Evolutionary conservation across 2,329 filamentous ascomycete species (phyloP), one percentile per base, ranked within the genome.

Genomic region (Fusarium burgessii): DNA sequence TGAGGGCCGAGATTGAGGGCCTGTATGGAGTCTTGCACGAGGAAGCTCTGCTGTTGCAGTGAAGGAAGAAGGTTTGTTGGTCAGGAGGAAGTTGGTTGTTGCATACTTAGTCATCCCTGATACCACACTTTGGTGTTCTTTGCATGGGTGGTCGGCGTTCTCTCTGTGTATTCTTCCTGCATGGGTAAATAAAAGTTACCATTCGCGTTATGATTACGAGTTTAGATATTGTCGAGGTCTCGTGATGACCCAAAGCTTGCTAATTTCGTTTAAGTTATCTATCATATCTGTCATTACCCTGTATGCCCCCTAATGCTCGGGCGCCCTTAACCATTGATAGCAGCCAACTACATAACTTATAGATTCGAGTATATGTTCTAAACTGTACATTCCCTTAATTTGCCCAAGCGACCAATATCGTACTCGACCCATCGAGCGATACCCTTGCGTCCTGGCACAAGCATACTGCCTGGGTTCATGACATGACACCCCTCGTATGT

Each of bases 401-500:
- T 87, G 3, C 92, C 92, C 60, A 87, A 85, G 52, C 84, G 87
- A 29, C 89, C 86, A 45, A 93, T 80, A 80, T 93, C 92, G 83
- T 95, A 98, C 82, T 98, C 96, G 3, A 95, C 86, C 95, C 96
- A 98, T 68, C 91, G 87, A 9, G 90, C 92, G 10, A 91, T 88
- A 7, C 90, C 90, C 70, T 89, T 88, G 57, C 90, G 86, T 1
- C 91, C 91, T 1, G 88, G 84, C 0, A 93, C 90, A 27, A 97
- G 86, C 52, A 99, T 81, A 51, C 88, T 86, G 9, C 94, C 94
- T 0, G 96, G 95, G 79, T 99, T 99, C 88, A 99, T 91, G 36
- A 98, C 95, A 82, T 96, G 93, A 77, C 96, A 98, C 0, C 95
- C 95, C 80, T 97, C 95, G 77, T 98, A 98, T 17, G 93, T 97